Evolutionary conservation across 768 basidiomycete genomes (phyloP), one percentile per base, ranked within the genome.

Genomic region (Rickenella mellea): DNA sequence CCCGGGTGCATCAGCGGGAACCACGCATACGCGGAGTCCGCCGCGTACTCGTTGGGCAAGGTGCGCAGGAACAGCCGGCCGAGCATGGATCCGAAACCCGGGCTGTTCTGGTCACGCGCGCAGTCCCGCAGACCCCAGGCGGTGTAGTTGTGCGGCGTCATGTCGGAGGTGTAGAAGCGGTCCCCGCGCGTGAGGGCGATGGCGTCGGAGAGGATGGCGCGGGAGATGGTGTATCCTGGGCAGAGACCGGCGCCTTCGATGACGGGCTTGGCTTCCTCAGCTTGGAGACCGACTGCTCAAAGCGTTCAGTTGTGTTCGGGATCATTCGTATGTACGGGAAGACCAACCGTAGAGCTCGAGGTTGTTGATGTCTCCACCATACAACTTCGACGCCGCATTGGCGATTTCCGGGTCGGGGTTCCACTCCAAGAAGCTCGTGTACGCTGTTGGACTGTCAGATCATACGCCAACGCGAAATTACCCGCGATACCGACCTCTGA

Each of bases 1-100:
- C 69, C 64, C 3, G 87, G 88, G 0, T 80, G 83, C 78, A 89
- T 80, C 32, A 90, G 67, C n/a, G 88, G 83, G 79, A 89, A 90
- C 75, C 84, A 88, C 3, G 88, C 78, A 55, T 85, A 90, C 36
- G 75, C 63, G 45, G 81, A 84, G 56, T 82, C 77, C 44, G 74
- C 70, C 0, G 71, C 69, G 61, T 70, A 90, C 54, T 85, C 63
- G 38, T 76, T 60, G n/a, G 45, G 45, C 11, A 49, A 40, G 17
- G 39, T 31, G 19, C 48, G 48, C 27, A 45, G 24, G 4, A 49
- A 33, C 6, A 49, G 40, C 28, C 42, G 41, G 6, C 45, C 32
- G 5, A 49, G 39, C 8, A 39, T 30, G 5, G 37, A 60, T 4
- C 48, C 48, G 24, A 36, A 47, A 1, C 38, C 46, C 6, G 45